Conservation (phyloP, 2,329 filamentous ascomycete genomes). For the Aciculosporium take region DNA sequence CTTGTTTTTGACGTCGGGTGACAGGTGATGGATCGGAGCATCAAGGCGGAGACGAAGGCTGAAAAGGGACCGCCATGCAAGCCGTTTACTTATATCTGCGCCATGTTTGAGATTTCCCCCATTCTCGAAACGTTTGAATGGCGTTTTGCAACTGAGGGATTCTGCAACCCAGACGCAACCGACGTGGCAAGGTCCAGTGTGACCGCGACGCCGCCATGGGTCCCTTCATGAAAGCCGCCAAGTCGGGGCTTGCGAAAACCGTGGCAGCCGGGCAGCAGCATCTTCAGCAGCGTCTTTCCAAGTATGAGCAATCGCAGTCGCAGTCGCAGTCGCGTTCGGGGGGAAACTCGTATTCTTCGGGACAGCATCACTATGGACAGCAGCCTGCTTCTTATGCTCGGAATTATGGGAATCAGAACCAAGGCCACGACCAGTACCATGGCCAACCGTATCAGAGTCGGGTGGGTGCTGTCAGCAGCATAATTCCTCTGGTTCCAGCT, state of each 20-base stretch:
- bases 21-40: too few species aligned
- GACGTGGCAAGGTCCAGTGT: too few species aligned
- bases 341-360: background rate
- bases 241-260: slow-evolving; percentile 8
- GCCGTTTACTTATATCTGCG: too few species aligned
- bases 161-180: too few species aligned
- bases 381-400: background rate
- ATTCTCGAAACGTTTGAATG: too few species aligned
- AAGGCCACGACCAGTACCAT: background rate
- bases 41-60: too few species aligned
- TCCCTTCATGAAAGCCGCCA: slow-evolving; percentile 7
- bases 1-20: too few species aligned
- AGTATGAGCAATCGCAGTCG: slow-evolving; percentile 4
- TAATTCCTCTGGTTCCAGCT: background rate
- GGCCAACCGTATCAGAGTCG: background rate
- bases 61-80: too few species aligned
- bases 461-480: too few species aligned
- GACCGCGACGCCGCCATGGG: slow-evolving; percentile 8
- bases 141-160: too few species aligned
- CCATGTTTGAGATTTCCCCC: too few species aligned
- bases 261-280: slow-evolving; percentile 9
- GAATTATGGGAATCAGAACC: background rate
- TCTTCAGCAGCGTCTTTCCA: slow-evolving; percentile 8
- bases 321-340: background rate
- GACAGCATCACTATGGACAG: slow-evolving; percentile 1